Conservation (phyloP, 139 green algal species). For the Chlamydomonas urium region DNA sequence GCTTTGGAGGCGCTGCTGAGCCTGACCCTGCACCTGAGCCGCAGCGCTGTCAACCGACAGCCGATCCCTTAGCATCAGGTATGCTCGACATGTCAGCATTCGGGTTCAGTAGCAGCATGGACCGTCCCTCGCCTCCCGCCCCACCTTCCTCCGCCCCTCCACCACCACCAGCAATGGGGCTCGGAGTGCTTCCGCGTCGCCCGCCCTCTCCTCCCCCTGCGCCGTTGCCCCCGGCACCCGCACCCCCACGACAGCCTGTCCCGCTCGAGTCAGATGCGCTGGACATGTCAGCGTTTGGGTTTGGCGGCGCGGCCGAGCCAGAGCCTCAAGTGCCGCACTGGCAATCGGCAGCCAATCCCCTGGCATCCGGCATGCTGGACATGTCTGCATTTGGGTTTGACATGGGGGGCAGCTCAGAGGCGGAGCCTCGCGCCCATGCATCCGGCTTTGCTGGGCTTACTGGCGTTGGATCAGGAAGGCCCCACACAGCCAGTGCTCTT, state of each 20-base stretch:
- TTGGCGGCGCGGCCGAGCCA: slow-evolving; percentile 6
- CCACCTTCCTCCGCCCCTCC: too few species aligned
- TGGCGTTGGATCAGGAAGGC: background rate
- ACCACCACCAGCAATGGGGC: too few species aligned
- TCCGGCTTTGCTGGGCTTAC: background rate
- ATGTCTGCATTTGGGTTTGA: slow-evolving; percentile 33
- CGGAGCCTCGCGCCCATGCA: background rate
- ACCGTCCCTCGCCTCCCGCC: too few species aligned
- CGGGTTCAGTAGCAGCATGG: background rate
- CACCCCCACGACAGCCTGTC: background rate
- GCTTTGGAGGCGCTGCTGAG: background rate
- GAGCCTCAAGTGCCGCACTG: background rate
- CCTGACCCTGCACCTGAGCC: background rate
- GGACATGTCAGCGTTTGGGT: slow-evolving; percentile 50
- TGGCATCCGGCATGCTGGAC: slow-evolving; percentile 44
- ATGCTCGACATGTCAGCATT: slow-evolving; percentile 42
- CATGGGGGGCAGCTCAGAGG: slow-evolving; percentile 4
- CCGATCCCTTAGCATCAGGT: slow-evolving; percentile 3
- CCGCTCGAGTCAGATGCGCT: slow-evolving; percentile 23
- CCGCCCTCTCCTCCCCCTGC: background rate
- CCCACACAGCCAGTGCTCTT: background rate
- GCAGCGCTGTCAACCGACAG: background rate
- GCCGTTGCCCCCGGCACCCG: background rate
- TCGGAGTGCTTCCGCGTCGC: background rate
- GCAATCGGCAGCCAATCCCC: background rate